Base-by-base conservation (phyloP, 371 early-diverging fungal genomes). In the Haplosporangium sp. region DNA sequence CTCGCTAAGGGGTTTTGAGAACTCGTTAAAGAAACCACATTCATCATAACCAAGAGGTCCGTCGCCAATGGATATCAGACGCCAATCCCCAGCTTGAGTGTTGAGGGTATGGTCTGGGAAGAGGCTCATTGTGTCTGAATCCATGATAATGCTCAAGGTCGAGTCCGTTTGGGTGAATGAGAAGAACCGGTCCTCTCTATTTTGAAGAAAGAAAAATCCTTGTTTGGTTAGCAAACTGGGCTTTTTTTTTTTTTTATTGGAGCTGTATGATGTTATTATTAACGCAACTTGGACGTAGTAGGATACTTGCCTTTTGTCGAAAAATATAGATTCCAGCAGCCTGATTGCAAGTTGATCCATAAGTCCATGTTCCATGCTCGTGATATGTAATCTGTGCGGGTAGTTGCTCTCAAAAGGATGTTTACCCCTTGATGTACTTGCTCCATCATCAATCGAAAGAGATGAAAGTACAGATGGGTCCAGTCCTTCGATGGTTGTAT, bases 81-180 rank as follows among this genome's bases (percentile, higher is more conserved):
- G 70, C 79, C 79, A 79, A 59, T 67, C 65, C n/a, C 79, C 79
- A 20, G 71, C 79, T 15, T 79, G 79, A 0, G 74, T 74, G 65
- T 79, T 79, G 64, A 79, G 74, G 11, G 79, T 79, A 37, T 79
- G 70, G 34, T 79, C 79, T 3, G 79, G 79, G 79, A 79, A 79
- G 2, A 74, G 62, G 19, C 64, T 67, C 74, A 79, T 62, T 1
- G 79, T 79, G 10, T 67, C 74, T 8, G 63, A 67, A 59, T 79
- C 79, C 79, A 79, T 79, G 35, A 79, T 79, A 40, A 79, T 74
- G 37, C 79, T 79, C 44, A 79, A 17, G 10, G 79, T 74, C 7
- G 79, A 67, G 47, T 79, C 74, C 35, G 79, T 79, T 52, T 79
- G 79, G 5, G 79, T 79, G 50, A 79, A 79, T 6, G 79, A 79